These are phyloP conservation scores for Uncinocarpus reesii DNA, from an alignment of 2,329 filamentous ascomycete genomes.

Conservation along the genomic window DNA sequence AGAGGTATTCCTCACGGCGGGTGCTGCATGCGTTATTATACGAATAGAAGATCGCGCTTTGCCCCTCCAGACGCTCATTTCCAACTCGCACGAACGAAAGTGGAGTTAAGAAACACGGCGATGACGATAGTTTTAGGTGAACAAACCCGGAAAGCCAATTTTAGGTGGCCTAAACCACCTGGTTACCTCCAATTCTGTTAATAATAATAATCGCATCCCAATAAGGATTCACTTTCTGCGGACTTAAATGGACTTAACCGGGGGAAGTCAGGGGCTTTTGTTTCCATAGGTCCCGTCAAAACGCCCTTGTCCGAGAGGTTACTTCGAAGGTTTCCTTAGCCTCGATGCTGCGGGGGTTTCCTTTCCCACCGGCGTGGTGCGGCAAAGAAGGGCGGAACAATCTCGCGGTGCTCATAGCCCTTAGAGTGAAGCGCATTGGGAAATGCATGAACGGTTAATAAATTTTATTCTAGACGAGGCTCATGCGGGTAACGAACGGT, in stretches of 20 bases:
- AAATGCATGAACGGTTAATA: not conserved
- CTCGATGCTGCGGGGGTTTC: too few species aligned
- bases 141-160: too few species aligned
- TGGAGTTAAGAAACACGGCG: not conserved
- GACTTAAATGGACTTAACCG: too few species aligned
- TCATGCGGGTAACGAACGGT: not conserved
- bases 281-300: too few species aligned
- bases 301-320: too few species aligned
- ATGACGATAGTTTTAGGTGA: not conserved
- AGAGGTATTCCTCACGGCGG: not conserved
- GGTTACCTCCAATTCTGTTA: too few species aligned
- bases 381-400: not conserved
- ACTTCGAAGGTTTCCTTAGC: too few species aligned
- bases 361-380: too few species aligned
- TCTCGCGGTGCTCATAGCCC: not conserved
- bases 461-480: slow-evolving; percentile 1
- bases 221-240: too few species aligned
- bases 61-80: not conserved
- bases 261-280: too few species aligned
- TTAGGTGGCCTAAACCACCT: too few species aligned
- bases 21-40: not conserved
- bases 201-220: too few species aligned
- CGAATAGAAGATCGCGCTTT: not conserved
- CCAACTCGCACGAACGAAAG: not conserved
- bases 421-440: not conserved